Evolutionary conservation across 805 yeast species (phyloP).

Genomic region (Zygosaccharomyces bailii): DNA sequence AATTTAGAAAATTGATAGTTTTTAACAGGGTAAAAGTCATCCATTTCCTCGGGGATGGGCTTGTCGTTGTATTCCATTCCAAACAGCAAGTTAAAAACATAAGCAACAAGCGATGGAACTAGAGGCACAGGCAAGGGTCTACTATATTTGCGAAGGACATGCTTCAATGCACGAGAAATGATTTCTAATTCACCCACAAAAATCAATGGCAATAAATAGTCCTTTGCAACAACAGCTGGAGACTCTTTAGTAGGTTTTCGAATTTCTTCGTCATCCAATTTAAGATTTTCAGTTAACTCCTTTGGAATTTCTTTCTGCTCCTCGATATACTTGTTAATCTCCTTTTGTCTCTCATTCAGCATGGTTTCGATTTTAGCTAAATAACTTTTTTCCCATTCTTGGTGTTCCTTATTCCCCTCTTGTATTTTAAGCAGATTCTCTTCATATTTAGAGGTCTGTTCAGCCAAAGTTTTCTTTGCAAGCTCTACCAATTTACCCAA

Average conservation of each 20-base stretch:
- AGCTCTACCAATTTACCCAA: slow-evolving; percentile 51
- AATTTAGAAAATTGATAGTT: slow-evolving; percentile 44
- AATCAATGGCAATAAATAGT: slow-evolving; percentile 45
- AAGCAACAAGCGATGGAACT: slow-evolving; percentile 59
- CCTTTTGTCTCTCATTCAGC: slow-evolving; percentile 37
- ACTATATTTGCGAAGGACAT: slow-evolving; percentile 54
- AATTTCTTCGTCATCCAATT: slow-evolving; percentile 34
- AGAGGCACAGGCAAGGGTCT: slow-evolving; percentile 48
- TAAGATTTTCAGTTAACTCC: slow-evolving; percentile 34
- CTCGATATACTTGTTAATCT: slow-evolving; percentile 33
- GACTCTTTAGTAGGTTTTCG: slow-evolving; percentile 36
- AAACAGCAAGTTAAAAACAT: slow-evolving; percentile 66
- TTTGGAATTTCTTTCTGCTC: slow-evolving; percentile 37
- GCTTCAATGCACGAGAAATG: slow-evolving; percentile 76
- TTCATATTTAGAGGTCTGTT: slow-evolving; percentile 25
- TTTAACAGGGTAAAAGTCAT: slow-evolving; percentile 42
- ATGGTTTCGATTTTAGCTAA: slow-evolving; percentile 32
- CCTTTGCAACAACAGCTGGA: slow-evolving; percentile 36
- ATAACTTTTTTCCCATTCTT: slow-evolving; percentile 34
- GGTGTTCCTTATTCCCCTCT: slow-evolving; percentile 32
- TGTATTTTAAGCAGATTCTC: slow-evolving; percentile 27
- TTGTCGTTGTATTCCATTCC: slow-evolving; percentile 46
- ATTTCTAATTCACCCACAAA: slow-evolving; percentile 56
- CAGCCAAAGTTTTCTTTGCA: slow-evolving; percentile 29
- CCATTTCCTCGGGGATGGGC: slow-evolving; percentile 44